A percentile compares a stretch with the other conserved stretches of the same genome.
Conservation (phyloP, 2,329 filamentous ascomycete genomes). For the Pyrenophora graminea region DNA sequence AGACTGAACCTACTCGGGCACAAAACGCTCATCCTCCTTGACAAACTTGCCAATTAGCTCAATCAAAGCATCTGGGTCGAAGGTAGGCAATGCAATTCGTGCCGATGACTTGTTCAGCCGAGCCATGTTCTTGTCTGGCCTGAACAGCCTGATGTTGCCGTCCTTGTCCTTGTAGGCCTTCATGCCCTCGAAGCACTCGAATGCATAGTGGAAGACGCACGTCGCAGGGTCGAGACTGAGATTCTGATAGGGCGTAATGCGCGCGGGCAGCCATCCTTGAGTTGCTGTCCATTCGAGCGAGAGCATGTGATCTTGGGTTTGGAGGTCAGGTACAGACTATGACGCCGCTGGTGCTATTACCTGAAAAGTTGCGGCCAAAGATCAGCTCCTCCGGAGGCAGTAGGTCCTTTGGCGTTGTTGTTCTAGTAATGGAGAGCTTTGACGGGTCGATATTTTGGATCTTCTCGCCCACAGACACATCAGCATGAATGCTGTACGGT, state of each 20-base stretch:
- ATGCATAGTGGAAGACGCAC: conserved; percentile 98
- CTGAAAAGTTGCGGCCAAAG: conserved; percentile 90
- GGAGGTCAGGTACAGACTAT: conserved; percentile 17
- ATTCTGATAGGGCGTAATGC: conserved; percentile 93
- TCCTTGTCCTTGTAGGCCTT: conserved; percentile 93
- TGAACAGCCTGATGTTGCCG: conserved; percentile 82
- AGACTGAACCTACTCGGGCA: conserved; percentile 67
- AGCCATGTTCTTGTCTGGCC: conserved; percentile 94
- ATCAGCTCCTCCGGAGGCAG: conserved; percentile 78
- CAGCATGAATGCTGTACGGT: conserved; percentile 56
- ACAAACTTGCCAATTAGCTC: conserved; percentile 81
- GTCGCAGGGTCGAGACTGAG: conserved; percentile 94
- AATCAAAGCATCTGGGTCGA: conserved; percentile 73
- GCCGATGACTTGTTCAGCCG: conserved; percentile 89
- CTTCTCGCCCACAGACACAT: conserved; percentile 55
- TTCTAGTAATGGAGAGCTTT: conserved; percentile 75
- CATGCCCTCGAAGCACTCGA: conserved; percentile 98
- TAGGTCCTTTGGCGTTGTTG: conserved; percentile 73
- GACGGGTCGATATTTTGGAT: conserved; percentile 75
- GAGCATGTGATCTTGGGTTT: conserved; percentile 85
- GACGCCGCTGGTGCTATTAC: conserved; percentile 51
- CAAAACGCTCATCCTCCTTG: conserved; percentile 84
- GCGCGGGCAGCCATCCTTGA: conserved; percentile 80
- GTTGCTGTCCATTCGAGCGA: conserved; percentile 87
- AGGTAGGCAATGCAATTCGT: conserved; percentile 90